Evolutionary conservation across 352 stramenopile genomes (phyloP).

Genomic region (Pythium rishiriense): DNA sequence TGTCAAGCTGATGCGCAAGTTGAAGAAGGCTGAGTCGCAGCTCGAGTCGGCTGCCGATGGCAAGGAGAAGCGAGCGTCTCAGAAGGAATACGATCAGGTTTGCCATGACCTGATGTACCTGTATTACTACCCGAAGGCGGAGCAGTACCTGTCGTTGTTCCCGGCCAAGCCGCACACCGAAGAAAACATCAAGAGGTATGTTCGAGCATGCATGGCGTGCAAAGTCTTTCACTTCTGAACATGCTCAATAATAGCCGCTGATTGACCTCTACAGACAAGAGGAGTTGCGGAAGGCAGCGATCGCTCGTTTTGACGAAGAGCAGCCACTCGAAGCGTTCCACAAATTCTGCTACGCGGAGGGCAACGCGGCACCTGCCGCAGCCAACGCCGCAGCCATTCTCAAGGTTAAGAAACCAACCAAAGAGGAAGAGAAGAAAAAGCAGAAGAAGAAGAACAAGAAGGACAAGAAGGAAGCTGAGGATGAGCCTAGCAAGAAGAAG

Average conservation of each 20-base stretch:
- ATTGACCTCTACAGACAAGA: constrained; percentile 34
- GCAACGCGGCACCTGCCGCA: constrained; percentile 16
- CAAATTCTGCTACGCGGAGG: constrained; percentile 73
- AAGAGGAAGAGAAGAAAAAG: constrained; percentile 61
- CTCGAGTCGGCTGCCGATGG: constrained; percentile 38
- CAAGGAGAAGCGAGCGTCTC: constrained; percentile 39
- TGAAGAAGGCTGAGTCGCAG: constrained; percentile 53
- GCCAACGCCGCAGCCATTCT: constrained; percentile 40
- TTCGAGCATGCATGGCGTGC: neutral
- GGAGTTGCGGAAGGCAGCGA: constrained; percentile 43
- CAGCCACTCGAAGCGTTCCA: constrained; percentile 63
- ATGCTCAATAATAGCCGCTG: too few relatives aligned
- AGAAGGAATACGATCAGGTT: constrained; percentile 47
- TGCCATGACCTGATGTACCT: constrained; percentile 80
- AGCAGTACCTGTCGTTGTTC: constrained; percentile 75
- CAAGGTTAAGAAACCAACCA: constrained; percentile 62
- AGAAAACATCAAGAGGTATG: constrained; percentile 43
- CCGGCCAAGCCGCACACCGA: constrained; percentile 51
- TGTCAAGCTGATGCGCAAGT: constrained; percentile 83
- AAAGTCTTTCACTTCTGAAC: too few relatives aligned
- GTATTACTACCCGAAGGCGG: constrained; percentile 76
- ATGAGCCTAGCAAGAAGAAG: constrained; percentile 43
- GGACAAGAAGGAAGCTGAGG: constrained; percentile 25
- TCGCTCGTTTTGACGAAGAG: constrained; percentile 56
- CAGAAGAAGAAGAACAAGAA: constrained; percentile 67